Evolutionary conservation across 2,329 filamentous ascomycete genomes (phyloP).

Genomic region (Diplodia mutila): DNA sequence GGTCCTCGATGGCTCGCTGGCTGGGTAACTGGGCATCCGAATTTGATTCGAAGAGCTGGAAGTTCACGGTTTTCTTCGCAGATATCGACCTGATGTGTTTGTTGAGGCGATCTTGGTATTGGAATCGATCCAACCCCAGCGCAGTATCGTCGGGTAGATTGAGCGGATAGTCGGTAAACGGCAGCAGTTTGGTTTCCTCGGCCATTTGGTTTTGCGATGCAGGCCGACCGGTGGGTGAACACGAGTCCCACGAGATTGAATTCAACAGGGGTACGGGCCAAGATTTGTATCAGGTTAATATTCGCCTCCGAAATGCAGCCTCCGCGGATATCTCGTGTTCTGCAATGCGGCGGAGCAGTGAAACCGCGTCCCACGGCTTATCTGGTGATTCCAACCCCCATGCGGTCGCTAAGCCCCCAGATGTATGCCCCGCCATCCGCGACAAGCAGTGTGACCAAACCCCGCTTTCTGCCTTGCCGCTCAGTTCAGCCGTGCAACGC

Average conservation of each 20-base stretch:
- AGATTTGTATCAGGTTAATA: neutral
- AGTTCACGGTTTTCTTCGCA: neutral
- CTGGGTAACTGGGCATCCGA: neutral
- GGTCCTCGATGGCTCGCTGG: neutral
- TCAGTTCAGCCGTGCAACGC: neutral
- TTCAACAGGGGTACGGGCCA: neutral
- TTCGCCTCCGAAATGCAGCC: neutral
- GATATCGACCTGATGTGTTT: neutral
- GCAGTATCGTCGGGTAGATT: neutral
- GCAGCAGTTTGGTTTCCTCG: neutral
- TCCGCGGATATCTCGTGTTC: neutral
- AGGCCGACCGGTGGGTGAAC: neutral
- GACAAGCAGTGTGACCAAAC: neutral
- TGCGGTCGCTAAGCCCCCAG: conserved; percentile 10
- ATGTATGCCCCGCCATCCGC: neutral
- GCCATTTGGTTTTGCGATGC: neutral
- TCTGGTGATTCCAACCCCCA: neutral
- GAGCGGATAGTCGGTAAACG: neutral
- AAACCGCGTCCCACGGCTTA: neutral
- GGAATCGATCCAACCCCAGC: neutral
- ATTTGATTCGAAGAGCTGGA: neutral
- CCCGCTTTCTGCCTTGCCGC: conserved; percentile 18
- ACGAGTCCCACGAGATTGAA: neutral
- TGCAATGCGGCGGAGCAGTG: neutral
- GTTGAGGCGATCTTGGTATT: neutral